Evolutionary conservation across 352 stramenopile genomes (phyloP).

Genomic region (Globisporangium alternatum): DNA sequence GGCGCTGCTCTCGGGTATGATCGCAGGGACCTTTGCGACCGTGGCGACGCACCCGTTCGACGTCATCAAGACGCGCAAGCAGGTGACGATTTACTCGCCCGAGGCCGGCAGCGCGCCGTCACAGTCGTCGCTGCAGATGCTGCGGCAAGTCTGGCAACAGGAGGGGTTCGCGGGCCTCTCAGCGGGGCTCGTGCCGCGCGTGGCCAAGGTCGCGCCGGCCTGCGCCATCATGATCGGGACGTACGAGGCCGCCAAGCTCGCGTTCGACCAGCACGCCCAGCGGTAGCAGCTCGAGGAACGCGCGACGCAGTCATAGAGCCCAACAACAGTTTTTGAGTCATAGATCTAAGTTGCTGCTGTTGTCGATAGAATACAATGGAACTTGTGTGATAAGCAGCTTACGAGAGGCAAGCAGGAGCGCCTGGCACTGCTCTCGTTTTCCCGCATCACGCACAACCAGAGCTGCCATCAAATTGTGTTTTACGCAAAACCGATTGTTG

Average conservation of each 20-base stretch:
- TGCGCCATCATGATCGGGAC: slow-evolving; percentile 82
- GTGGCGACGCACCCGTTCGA: slow-evolving; percentile 93
- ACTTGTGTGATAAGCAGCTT: too few relatives aligned
- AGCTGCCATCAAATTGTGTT: too few relatives aligned
- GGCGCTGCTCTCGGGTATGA: slow-evolving; percentile 82
- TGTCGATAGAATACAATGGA: background rate
- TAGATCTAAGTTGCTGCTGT: background rate
- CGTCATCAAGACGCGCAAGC: slow-evolving; percentile 92
- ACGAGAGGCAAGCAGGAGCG: too few relatives aligned
- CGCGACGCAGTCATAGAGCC: slow-evolving; percentile 3
- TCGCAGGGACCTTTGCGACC: slow-evolving; percentile 83
- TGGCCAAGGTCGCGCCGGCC: slow-evolving; percentile 68
- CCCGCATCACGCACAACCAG: too few relatives aligned
- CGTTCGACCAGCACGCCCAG: slow-evolving; percentile 32
- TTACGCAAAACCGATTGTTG: too few relatives aligned
- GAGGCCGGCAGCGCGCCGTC: slow-evolving; percentile 14
- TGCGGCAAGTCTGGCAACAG: slow-evolving; percentile 39
- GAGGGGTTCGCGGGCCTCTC: slow-evolving; percentile 47
- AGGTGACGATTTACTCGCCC: slow-evolving; percentile 53
- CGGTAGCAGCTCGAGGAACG: background rate
- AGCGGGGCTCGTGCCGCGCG: slow-evolving; percentile 46
- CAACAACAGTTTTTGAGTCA: background rate
- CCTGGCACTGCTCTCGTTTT: too few relatives aligned
- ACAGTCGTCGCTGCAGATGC: slow-evolving; percentile 35
- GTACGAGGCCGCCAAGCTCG: slow-evolving; percentile 69